phyloP scores from a whole-genome alignment of 2,329 filamentous ascomycete species.

The Ceratocystis cacaofunesta region DNA sequence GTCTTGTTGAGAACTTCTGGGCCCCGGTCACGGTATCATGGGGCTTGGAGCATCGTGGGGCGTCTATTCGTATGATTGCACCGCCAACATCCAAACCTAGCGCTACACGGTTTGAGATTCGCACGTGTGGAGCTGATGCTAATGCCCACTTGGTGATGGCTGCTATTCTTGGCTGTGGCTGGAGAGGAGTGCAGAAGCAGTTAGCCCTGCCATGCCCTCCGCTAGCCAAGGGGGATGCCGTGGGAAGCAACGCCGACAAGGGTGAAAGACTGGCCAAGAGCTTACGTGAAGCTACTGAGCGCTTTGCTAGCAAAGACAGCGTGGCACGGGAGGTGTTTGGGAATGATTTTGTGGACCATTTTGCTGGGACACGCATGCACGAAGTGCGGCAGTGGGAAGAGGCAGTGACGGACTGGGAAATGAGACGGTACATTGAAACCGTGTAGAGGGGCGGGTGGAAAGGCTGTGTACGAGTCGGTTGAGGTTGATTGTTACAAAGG shows the following conservation, averaged over 20 bases:
- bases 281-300: constrained; percentile 66
- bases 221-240: constrained; percentile 68
- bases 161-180: constrained; percentile 74
- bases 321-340: constrained; percentile 89
- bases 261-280: constrained; percentile 70
- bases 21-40: constrained; percentile 94
- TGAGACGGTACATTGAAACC: constrained; percentile 66
- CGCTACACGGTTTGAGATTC: constrained; percentile 81
- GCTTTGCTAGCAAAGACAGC: constrained; percentile 64
- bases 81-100: constrained; percentile 74
- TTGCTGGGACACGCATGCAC: constrained; percentile 79
- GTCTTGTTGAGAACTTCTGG: constrained; percentile 98
- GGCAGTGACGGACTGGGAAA: constrained; percentile 90
- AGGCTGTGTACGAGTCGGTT: no score
- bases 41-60: constrained; percentile 89
- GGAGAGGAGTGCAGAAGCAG: constrained; percentile 86
- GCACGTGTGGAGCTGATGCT: constrained; percentile 84
- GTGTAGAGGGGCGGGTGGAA: constrained; percentile 29
- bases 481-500: no score
- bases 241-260: constrained; percentile 55
- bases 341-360: constrained; percentile 92
- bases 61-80: constrained; percentile 76
- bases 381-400: constrained; percentile 87
- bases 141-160: constrained; percentile 81
- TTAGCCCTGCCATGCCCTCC: constrained; percentile 69